These are phyloP conservation scores for Paramecium biaurelia DNA, from an alignment of 73 alveolate species.

Conservation along the genomic window DNA sequence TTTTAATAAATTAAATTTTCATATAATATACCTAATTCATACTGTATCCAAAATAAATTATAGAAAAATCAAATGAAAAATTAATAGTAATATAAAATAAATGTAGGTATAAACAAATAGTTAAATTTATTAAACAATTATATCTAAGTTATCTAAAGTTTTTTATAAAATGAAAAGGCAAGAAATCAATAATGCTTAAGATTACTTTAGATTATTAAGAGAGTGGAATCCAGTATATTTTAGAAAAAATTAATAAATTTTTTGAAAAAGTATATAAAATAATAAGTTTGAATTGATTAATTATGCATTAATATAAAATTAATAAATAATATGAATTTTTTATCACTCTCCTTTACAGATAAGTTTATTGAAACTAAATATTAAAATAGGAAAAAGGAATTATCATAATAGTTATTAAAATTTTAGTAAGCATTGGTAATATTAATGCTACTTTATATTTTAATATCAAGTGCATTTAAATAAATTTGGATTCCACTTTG, in stretches of 20 bases:
- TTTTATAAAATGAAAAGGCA: too few species aligned
- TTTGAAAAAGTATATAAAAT: neutral
- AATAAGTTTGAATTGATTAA: neutral
- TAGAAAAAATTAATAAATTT: too few species aligned
- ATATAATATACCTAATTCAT: too few species aligned
- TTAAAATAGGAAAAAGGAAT: neutral
- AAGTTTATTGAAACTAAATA: neutral
- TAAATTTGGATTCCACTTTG: neutral
- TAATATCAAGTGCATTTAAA: neutral
- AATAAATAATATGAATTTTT: neutral
- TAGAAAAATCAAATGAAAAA: too few species aligned
- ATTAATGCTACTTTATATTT: neutral
- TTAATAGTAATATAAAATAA: too few species aligned
- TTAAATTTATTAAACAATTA: too few species aligned
- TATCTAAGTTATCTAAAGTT: too few species aligned
- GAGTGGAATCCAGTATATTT: neutral
- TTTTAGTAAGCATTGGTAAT: neutral
- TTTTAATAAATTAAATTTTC: too few species aligned
- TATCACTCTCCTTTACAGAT: neutral
- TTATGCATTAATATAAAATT: neutral
- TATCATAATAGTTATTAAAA: neutral
- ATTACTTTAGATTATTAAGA: too few species aligned
- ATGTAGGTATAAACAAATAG: too few species aligned
- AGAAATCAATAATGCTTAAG: too few species aligned
- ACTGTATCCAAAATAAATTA: too few species aligned